Percentiles rank a stretch among this genome's conserved stretches.
phyloP scores from a whole-genome alignment of 495 filamentous ascomycete species.

The Penicillium paradoxum region DNA sequence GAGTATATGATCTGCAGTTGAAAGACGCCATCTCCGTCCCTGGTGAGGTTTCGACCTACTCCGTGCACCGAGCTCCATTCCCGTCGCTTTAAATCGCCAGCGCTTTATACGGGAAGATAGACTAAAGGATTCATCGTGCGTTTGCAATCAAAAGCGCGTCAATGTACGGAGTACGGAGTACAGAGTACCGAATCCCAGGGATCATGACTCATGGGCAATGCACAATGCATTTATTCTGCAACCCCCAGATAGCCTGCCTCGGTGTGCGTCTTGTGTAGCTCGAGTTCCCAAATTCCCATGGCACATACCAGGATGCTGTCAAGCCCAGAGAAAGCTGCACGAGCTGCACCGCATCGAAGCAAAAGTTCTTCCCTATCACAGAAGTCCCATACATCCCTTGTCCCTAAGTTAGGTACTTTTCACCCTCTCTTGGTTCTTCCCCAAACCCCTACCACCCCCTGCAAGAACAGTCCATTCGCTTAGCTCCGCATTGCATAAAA shows the following conservation, averaged over 20 bases:
- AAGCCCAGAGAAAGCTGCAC: too few species aligned
- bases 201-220: background rate
- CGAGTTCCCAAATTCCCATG: background rate
- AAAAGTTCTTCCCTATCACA: background rate
- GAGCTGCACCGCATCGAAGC: background rate
- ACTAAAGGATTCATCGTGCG: background rate
- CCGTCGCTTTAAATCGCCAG: background rate
- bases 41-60: background rate
- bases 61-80: background rate
- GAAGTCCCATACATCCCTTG: background rate
- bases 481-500: conserved; percentile 9
- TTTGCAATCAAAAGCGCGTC: background rate
- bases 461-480: background rate
- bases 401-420: background rate
- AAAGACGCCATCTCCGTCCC: background rate
- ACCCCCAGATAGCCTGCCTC: background rate
- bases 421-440: background rate
- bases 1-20: background rate
- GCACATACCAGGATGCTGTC: background rate
- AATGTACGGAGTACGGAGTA: too few species aligned
- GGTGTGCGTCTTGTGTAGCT: background rate
- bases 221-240: background rate
- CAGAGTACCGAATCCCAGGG: background rate
- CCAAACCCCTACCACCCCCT: background rate
- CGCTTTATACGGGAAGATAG: background rate